Base-by-base conservation (phyloP, 257 asterid genomes). In the Fraxinus cuspidata region DNA sequence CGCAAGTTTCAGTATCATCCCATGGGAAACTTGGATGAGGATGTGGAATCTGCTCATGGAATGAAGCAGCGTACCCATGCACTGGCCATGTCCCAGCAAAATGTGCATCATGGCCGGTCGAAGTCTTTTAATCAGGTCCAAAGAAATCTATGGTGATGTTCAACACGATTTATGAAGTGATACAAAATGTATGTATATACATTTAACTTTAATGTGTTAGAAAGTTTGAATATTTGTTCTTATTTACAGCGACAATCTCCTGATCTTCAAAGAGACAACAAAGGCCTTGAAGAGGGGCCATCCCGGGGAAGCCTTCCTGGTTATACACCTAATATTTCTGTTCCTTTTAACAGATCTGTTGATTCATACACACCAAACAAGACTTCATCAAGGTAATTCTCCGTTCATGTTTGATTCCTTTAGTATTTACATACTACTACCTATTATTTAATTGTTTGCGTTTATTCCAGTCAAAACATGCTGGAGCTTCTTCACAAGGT, bases 401-500 rank as follows among this genome's bases (percentile, higher is more conserved):
- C 51, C 12, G 51, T 82, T 80, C 63, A 29, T 42, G 72, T 63
- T 63, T 23, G 37, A 63, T 74, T 27, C 64, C 75, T 51, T 66
- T 63, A 3, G 58, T 68, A 64, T 21, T 70, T 80, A 35, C 64
- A 9, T 32, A n/a, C 29, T 7, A 42, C 71, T 64, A 25, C 70
- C 23, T 32, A 53, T 47, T 68, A 74, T 64, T 37, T 71, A 66
- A 78, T 19, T 76, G 21, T 71, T 38, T 79, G 69, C 71, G 4
- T 82, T 82, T 34, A 19, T 79, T 83, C 79, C 84, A 92, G 97
- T 79, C 96, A 87, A 86, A 92, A 91, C 87, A 94, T 94, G 98
- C 89, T 92, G 85, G 97, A 92, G 80, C 97, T 94, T 86, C 90
- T 94, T 79, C 92, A 92, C 86, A 91, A 91, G 92, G 97, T 91